These are phyloP conservation scores for Xylaria flabelliformis DNA, from an alignment of 495 filamentous ascomycete genomes.

Conservation along the genomic window DNA sequence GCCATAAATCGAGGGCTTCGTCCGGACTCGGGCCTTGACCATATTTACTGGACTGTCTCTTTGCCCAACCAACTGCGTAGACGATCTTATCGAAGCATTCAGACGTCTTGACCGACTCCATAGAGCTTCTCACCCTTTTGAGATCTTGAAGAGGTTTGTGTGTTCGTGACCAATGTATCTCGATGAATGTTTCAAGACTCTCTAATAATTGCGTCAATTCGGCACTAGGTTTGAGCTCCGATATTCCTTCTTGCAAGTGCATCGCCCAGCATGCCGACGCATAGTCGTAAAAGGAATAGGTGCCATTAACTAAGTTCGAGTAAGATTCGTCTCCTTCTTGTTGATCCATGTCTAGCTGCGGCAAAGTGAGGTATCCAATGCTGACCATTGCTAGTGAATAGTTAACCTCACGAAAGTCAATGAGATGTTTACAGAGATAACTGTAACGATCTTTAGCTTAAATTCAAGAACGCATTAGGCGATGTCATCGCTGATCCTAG, in stretches of 20 bases:
- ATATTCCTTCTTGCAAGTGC: conserved; percentile 38
- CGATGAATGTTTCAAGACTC: conserved; percentile 38
- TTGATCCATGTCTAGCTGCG: neutral
- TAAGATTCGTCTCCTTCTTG: conserved; percentile 8
- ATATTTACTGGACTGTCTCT: conserved; percentile 16
- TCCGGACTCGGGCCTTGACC: conserved; percentile 19
- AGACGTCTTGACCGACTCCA: neutral
- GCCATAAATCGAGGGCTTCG: conserved; percentile 33
- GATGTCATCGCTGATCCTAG: neutral
- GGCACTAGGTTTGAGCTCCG: neutral
- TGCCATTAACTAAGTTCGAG: conserved; percentile 30
- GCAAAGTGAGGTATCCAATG: conserved; percentile 26
- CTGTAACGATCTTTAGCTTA: neutral
- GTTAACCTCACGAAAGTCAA: neutral
- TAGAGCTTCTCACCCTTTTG: neutral
- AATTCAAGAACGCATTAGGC: neutral
- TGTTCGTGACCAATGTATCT: conserved; percentile 26
- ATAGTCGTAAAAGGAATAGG: conserved; percentile 49
- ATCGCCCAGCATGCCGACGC: conserved; percentile 47
- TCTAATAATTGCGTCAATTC: conserved; percentile 18
- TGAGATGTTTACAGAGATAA: conserved; percentile 7
- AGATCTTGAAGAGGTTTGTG: conserved; percentile 18
- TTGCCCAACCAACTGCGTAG: conserved; percentile 26
- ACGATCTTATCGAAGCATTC: conserved; percentile 18
- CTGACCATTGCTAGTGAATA: conserved; percentile 10